Conservation (phyloP, 148 eudicot species). For the Chenopodium album region DNA sequence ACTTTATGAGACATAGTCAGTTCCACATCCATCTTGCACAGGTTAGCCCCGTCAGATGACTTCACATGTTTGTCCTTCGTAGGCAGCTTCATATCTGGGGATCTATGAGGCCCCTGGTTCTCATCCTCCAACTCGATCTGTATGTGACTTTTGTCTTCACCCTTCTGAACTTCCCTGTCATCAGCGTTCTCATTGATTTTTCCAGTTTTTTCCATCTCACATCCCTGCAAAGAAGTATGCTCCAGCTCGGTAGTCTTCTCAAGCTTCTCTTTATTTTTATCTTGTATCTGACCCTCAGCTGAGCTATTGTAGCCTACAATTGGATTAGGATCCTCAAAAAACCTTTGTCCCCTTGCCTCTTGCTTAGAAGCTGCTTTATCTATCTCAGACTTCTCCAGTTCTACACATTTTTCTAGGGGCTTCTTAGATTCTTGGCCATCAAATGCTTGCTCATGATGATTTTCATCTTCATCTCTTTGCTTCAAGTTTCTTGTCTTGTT, state of each 20-base stretch:
- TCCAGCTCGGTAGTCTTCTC: constrained; percentile 21
- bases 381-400: constrained; percentile 22
- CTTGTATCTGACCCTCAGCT: constrained; percentile 4
- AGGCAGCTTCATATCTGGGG: constrained; percentile 21
- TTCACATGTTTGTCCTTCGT: constrained; percentile 26
- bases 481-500: constrained; percentile 13
- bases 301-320: constrained; percentile 5
- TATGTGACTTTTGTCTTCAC: neutral
- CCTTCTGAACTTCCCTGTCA: constrained; percentile 19
- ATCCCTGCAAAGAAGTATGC: neutral
- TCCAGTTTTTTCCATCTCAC: constrained; percentile 29
- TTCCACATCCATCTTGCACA: constrained; percentile 21
- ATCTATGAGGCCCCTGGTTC: constrained; percentile 23
- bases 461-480: constrained; percentile 14
- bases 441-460: neutral
- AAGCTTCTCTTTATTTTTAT: constrained; percentile 8
- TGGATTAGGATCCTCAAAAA: constrained; percentile 13
- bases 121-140: constrained; percentile 22
- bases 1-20: constrained; percentile 18
- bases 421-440: constrained; percentile 11
- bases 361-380: constrained; percentile 22
- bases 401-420: constrained; percentile 12
- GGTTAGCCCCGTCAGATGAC: constrained; percentile 28
- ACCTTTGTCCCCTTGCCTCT: constrained; percentile 21
- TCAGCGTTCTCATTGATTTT: constrained; percentile 13